phyloP scores from a whole-genome alignment of 73 alveolate species.

The Paramecium biaurelia region DNA sequence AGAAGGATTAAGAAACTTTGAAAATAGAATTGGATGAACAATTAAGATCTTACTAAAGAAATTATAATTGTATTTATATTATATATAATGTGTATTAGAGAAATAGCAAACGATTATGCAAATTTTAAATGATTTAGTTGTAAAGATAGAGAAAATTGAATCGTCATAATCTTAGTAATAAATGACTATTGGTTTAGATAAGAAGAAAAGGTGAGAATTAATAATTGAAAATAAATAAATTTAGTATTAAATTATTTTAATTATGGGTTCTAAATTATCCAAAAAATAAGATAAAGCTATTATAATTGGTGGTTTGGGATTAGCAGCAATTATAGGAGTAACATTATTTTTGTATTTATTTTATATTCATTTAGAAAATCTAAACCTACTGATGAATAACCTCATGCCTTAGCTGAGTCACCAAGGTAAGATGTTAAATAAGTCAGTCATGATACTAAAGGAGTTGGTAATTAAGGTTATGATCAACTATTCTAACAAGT shows the following conservation, averaged over 20 bases:
- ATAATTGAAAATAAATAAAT: not conserved
- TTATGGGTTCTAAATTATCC: not conserved
- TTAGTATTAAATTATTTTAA: not conserved
- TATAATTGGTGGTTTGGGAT: not conserved
- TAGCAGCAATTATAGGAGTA: not conserved
- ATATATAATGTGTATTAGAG: not conserved
- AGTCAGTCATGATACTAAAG: not conserved
- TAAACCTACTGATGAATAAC: not conserved
- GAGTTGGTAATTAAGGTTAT: not conserved
- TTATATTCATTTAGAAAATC: not conserved
- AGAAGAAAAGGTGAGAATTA: not conserved
- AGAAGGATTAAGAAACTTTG: not conserved
- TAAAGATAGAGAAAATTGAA: not conserved
- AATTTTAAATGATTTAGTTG: not conserved
- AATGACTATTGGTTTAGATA: not conserved
- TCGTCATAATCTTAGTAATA: not conserved
- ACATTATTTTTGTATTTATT: not conserved
- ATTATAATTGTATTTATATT: not conserved
- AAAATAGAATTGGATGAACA: not conserved
- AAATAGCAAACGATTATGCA: not conserved
- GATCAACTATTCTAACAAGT: not conserved
- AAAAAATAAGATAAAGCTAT: not conserved
- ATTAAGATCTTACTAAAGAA: not conserved
- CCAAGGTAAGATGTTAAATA: not conserved
- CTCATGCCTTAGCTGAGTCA: not conserved